Evolutionary conservation across 805 yeast genomes (phyloP), one percentile per base, ranked within the genome.

Genomic region (Nakazawaea ishiwadae): DNA sequence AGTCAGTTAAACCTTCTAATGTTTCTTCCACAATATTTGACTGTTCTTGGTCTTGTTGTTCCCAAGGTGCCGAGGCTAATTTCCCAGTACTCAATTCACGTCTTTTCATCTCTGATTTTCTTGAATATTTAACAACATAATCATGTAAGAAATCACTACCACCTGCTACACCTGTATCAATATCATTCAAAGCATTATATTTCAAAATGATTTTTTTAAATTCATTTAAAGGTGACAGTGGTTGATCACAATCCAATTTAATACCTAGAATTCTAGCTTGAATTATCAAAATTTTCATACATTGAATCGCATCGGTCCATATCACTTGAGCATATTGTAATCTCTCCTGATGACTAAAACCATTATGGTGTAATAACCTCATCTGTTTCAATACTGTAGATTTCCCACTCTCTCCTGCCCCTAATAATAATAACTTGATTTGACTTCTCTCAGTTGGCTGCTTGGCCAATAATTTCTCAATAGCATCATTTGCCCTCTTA

Each of bases 351-450:
- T 74, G 75, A 1, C 84, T 69, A 63, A 91, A 93, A 2, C 96
- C 95, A 33, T 84, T 82, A 45, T 87, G 84, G 58, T 93, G 97
- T 31, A 89, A 60, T 14, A 93, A 68, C 51, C 84, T 78, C 79
- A 90, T 73, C 58, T 90, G 97, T 60, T 90, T 90, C 49, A 90
- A 64, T 5, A 90, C 96, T 0, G 98, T 90, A 2, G 96, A 84
- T 58, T 90, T 90, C 5, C 98, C 97, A 39, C 91, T 81, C 57
- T 90, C 98, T 4, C 97, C 98, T 0, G 98, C 86, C 31, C 98
- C 96, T 27, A 89, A 63, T n/a, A 91, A 67, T 30, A 91, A 62
- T 46, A 91, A 67, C 57, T 83, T 87, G 27, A 83, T 73, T 50
- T 76, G 81, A 45, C 76, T 75, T 51, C 71, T 76, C 35, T 74